Evolutionary conservation across 2,329 filamentous ascomycete species (phyloP), one percentile per base, ranked within the genome.

Genomic region (Aspergillus sp.): DNA sequence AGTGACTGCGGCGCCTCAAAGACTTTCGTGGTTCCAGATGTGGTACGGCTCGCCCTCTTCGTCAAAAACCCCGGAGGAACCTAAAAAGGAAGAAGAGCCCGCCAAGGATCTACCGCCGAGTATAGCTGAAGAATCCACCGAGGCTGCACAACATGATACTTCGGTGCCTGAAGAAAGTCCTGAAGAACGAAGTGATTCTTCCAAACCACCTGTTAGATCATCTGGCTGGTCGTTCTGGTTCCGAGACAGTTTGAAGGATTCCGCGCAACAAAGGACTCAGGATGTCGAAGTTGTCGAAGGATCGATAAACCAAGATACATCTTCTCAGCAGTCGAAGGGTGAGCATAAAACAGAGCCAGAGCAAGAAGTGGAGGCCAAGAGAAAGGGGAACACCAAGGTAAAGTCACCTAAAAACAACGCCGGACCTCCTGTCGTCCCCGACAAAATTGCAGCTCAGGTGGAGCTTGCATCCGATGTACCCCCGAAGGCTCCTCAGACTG

Each of bases 1-100:
- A 37, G 32, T 44, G 7, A 35, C 41, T 5, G 49, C 60, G 3
- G 53, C 45, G 10, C 48, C 65, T 23, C 63, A 65, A 35, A 73
- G 68, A 48, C 63, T 68, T 45, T 71, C 69, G 39, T 74, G 70
- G 72, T 60, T 73, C 48, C 70, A 72, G 49, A 70, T 74, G 64
- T 73, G 66, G 70, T 64, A 65, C 49, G 64, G 65, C 39, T 54
- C 58, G 10, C 53, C 54, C 20, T 51, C 60, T 20, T 45, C 57
- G 20, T 53, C 46, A 22, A 64, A 62, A 43, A 49, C 55, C 27
- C 49, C 51, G 46, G 56, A 67, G 46, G 55, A 61, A 33, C 38
- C 54, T 51, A 48, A 50, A 45, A 43, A 47, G 41, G 47, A 56
- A 41, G 51, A 67, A 47, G 55, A 60, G 33, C 38, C 55, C 50